phyloP scores from a whole-genome alignment of 805 yeast genomes.

The Debaryomyces maramus region DNA sequence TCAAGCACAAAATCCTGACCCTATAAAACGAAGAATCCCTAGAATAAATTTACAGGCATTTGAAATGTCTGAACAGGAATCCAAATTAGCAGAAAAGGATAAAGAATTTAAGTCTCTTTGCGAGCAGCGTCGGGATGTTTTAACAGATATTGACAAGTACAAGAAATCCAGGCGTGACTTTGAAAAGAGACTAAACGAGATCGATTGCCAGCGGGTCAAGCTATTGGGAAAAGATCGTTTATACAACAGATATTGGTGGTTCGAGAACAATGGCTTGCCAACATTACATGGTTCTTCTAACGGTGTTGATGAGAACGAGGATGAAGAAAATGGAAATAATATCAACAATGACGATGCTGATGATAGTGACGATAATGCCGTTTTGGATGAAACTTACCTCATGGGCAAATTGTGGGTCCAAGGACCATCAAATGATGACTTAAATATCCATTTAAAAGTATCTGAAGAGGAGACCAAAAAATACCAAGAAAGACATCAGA shows the following conservation, averaged over 20 bases:
- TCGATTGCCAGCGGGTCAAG: constrained; percentile 75
- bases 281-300: constrained; percentile 38
- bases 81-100: constrained; percentile 37
- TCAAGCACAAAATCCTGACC: constrained; percentile 1
- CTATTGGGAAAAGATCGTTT: constrained; percentile 80
- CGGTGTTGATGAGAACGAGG: constrained; percentile 45
- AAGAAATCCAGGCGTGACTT: constrained; percentile 50
- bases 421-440: constrained; percentile 68
- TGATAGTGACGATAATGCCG: constrained; percentile 45
- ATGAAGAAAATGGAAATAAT: constrained; percentile 25
- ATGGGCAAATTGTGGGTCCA: constrained; percentile 90
- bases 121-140: constrained; percentile 43
- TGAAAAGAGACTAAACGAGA: constrained; percentile 63
- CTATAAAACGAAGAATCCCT: constrained; percentile 18
- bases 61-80: constrained; percentile 45
- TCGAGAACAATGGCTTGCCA: constrained; percentile 82
- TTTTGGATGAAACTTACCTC: constrained; percentile 56
- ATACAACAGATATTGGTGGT: constrained; percentile 93
- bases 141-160: constrained; percentile 45
- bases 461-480: constrained; percentile 14
- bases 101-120: constrained; percentile 45
- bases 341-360: constrained; percentile 24
- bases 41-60: constrained; percentile 27
- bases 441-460: constrained; percentile 22
- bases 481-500: constrained; percentile 9